Evolutionary conservation across 257 asterid species (phyloP), one percentile per base, ranked within the genome.

Genomic region (Solanum appendiculatum): DNA sequence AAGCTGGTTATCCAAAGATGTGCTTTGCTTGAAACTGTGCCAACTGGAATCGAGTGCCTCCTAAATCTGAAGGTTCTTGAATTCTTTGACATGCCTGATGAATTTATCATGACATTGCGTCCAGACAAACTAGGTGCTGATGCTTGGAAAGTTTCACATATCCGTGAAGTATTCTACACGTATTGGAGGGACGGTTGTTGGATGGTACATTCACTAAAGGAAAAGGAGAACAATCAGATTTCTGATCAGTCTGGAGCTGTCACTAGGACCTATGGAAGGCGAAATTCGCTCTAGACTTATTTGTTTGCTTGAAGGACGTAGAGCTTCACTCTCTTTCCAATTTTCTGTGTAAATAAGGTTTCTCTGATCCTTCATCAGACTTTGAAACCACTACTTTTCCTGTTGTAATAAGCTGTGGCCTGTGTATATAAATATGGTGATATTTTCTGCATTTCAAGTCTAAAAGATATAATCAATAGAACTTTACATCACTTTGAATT

Each of bases 1-100:
- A 70, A 84, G 27, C 4, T 88, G 20, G 58, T 37, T 11, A 48
- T 90, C 58, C 82, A 81, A 63, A 21, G 86, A 34, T 88, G 90
- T 23, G 39, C 75, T 29, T 81, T 29, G 23, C 37, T 90, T 39
- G 83, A 58, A 25, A 85, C 84, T 1, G 87, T 86, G 23, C 88
- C 90, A 56, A 25, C 23, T 1, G 90, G 92, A 69, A 90, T 88
- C 12, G 87, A 86, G 39, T 25, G 9, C 51, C 88, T 90, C 29
- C n/a, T 37, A 10, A 85, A 72, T 15, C 37, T 90, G 44, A 82
- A 77, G 78, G n/a, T 23, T 42, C 87, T 88, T 5, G 87, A 84
- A 54, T 80, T 88, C 13, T 86, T 80, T 16, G 88, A 86, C 36
- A 83, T 90, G 88, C 70, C 89, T 15, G 82, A 74, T 20, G 89